phyloP scores from a whole-genome alignment of 2,329 filamentous ascomycete genomes.

The Thyridium curvatum region DNA sequence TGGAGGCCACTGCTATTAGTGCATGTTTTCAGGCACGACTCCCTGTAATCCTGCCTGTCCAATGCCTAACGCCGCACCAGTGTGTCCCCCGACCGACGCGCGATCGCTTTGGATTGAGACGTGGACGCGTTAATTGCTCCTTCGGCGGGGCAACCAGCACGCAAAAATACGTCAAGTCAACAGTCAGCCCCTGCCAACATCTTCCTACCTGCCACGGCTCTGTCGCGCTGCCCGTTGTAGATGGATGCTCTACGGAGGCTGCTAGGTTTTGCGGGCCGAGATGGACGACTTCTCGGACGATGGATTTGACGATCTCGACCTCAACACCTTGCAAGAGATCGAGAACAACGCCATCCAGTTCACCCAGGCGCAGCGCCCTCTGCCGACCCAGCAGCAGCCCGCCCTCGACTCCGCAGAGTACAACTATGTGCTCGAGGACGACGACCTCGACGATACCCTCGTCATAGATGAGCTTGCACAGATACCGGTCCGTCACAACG shows the following conservation, averaged over 20 bases:
- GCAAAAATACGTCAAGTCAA: too few relatives aligned
- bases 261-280: conserved; percentile 1
- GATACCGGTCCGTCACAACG: conserved; percentile 26
- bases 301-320: conserved; percentile 54
- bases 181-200: too few relatives aligned
- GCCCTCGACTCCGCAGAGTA: conserved; percentile 15
- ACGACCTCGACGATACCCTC: conserved; percentile 52
- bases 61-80: too few relatives aligned
- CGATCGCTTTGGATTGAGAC: too few relatives aligned
- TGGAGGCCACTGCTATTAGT: too few relatives aligned
- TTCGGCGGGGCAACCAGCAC: too few relatives aligned
- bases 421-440: conserved; percentile 43
- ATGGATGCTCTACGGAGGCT: neutral
- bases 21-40: too few relatives aligned
- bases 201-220: neutral
- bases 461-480: conserved; percentile 42
- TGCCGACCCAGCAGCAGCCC: conserved; percentile 16
- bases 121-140: too few relatives aligned
- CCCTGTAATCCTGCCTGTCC: too few relatives aligned
- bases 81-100: too few relatives aligned
- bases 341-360: conserved; percentile 57
- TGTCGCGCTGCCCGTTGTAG: neutral
- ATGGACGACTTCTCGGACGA: conserved; percentile 60
- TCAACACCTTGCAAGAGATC: conserved; percentile 52
- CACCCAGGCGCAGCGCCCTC: conserved; percentile 40